phyloP scores from a whole-genome alignment of 1,284 basidiomycete genomes.

The Trichosporon coremiiforme region DNA sequence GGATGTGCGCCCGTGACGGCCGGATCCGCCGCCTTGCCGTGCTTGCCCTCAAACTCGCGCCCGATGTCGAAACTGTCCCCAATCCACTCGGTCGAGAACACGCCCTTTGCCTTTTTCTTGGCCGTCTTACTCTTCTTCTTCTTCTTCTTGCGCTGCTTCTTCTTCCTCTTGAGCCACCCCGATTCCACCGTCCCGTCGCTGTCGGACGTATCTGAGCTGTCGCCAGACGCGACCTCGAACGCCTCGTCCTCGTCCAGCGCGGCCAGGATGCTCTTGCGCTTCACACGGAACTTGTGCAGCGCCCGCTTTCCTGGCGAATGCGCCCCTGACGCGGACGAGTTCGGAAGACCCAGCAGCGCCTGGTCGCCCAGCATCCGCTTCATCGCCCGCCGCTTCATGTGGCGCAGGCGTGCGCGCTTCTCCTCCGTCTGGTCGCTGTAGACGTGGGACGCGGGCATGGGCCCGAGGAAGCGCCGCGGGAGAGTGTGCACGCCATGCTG shows the following conservation, averaged over 20 bases:
- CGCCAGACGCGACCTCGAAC: not conserved
- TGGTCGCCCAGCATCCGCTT: constrained; percentile 11
- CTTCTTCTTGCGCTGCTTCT: constrained; percentile 24
- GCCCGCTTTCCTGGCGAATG: constrained; percentile 19
- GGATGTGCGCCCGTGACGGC: not conserved
- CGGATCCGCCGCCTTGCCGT: not conserved
- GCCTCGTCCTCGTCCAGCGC: constrained; percentile 5
- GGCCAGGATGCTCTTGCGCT: constrained; percentile 7
- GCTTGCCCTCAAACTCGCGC: constrained; percentile 39
- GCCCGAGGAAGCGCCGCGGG: constrained; percentile 49
- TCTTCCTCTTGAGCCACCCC: constrained; percentile 10
- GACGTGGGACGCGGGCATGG: constrained; percentile 42
- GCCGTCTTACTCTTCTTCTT: constrained; percentile 33
- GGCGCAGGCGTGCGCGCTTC: constrained; percentile 31
- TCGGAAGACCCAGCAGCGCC: constrained; percentile 18
- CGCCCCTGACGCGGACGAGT: constrained; percentile 9
- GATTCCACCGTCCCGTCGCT: constrained; percentile 5
- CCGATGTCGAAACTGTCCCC: constrained; percentile 54
- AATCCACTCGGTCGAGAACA: constrained; percentile 40
- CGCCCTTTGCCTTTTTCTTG: constrained; percentile 3
- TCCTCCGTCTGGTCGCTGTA: constrained; percentile 36
- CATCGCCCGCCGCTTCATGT: constrained; percentile 28
- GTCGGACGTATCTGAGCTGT: constrained; percentile 9
- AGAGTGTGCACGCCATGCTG: constrained; percentile 42
- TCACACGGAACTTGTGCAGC: constrained; percentile 31